Base-by-base conservation (phyloP, 805 yeast species). In the Barnettozyma pratensis region DNA sequence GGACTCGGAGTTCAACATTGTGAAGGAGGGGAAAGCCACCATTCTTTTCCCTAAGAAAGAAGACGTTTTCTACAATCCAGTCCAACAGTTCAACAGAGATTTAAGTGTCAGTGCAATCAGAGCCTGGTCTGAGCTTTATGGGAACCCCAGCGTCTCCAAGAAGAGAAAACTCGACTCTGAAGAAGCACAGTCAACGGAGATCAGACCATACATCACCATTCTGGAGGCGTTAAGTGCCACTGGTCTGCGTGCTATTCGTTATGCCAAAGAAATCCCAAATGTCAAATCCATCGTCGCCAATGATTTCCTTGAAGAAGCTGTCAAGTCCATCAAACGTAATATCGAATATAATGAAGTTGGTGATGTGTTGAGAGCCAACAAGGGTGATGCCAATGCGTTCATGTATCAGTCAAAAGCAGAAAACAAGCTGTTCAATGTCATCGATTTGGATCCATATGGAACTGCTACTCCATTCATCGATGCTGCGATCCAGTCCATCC, bases 361-460 rank as follows among this genome's bases (percentile, higher is more conserved):
- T 7, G 66, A 72, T 29, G 74, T 74, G 30, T 91, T 92, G 25
- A 65, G 62, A 41, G 76, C 94, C 7, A 82, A 86, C 56, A 78
- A 79, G 56, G 96, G 94, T 32, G 98, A 94, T 68, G 99, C 99
- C n/a, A 89, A 86, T 55, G 80, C 79, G 38, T 80, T 77, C 60
- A 88, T 94, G 96, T 72, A 83, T 45, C 68, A 50, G 63, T 68
- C 59, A 53, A 67, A 68, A 59, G 61, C 55, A 10, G 62, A 69
- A 43, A 67, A 61, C 14, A 74, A 70, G 28, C 71, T 72, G 45
- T 90, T 85, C 68, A 96, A 94, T 62, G 87, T 88, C 4, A 80
- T 94, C 49, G 99, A 94, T 67, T 74, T 94, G 45, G 99, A 94
- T 66, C 99, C 99, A 0, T 94, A 94, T 63, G 99, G 99, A 31